Percentiles rank a stretch among this genome's conserved stretches.
Evolutionary conservation across 2,329 filamentous ascomycete genomes (phyloP).

Genomic region (Cryphonectria nitschkei): DNA sequence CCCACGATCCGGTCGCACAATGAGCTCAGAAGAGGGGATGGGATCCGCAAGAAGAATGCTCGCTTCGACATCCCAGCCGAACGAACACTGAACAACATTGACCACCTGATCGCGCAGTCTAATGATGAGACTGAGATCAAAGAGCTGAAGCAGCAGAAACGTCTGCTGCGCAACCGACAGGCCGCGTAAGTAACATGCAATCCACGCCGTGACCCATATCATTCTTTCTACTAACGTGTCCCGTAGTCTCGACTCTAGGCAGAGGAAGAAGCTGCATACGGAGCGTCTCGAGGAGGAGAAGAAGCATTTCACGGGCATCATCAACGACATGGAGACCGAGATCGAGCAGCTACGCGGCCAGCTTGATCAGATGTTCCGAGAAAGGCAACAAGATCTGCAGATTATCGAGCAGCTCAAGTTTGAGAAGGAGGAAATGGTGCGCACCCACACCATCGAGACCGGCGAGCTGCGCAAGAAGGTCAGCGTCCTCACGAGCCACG

Average conservation of each 20-base stretch:
- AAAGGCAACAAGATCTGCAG: conserved; percentile 75
- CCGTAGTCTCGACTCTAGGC: conserved; percentile 85
- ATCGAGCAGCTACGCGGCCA: conserved; percentile 69
- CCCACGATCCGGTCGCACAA: conserved; percentile 75
- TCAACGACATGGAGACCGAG: conserved; percentile 79
- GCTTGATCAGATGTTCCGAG: conserved; percentile 70
- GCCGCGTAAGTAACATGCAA: conserved; percentile 75
- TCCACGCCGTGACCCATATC: conserved; percentile 17
- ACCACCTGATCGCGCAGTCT: conserved; percentile 85
- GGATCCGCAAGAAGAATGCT: conserved; percentile 98
- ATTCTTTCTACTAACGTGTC: conserved; percentile 29
- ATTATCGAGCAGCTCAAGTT: conserved; percentile 77
- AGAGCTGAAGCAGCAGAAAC: conserved; percentile 98
- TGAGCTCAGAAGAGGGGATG: conserved; percentile 76
- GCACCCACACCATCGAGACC: conserved; percentile 85
- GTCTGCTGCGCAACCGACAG: conserved; percentile 90
- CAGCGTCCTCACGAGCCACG: conserved; percentile 74
- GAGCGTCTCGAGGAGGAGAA: conserved; percentile 97
- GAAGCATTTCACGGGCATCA: conserved; percentile 80
- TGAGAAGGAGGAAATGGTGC: conserved; percentile 91
- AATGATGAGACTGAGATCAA: conserved; percentile 93
- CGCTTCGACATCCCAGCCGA: conserved; percentile 95
- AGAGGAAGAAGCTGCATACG: conserved; percentile 97
- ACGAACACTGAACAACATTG: conserved; percentile 92
- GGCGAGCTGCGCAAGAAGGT: conserved; percentile 93